Conservation (phyloP, 1,139 yeast genomes). For the Hemisphaericaspora subhashii region DNA sequence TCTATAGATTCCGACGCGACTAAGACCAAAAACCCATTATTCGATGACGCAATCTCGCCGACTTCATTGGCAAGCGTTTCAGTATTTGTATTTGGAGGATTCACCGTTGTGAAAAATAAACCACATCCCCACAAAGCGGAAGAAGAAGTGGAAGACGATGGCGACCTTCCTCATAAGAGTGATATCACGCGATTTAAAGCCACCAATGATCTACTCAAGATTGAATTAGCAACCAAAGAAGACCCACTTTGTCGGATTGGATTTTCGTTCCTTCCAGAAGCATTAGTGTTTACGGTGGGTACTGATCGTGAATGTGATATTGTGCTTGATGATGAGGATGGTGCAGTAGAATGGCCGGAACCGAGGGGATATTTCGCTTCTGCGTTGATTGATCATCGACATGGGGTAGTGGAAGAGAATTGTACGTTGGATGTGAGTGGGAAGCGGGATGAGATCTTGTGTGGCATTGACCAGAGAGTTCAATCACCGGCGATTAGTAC, state of each 20-base stretch:
- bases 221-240: conserved; percentile 27
- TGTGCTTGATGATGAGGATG: conserved; percentile 10
- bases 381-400: conserved; percentile 25
- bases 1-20: conserved; percentile 1
- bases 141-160: conserved; percentile 13
- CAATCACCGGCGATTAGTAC: neutral
- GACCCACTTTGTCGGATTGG: conserved; percentile 12
- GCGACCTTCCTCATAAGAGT: no score
- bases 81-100: conserved; percentile 46
- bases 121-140: no score
- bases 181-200: conserved; percentile 30
- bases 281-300: conserved; percentile 20
- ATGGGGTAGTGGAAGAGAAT: conserved; percentile 19
- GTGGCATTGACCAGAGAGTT: neutral
- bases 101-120: conserved; percentile 20
- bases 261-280: conserved; percentile 22
- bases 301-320: conserved; percentile 11
- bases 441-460: neutral
- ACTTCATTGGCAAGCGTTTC: conserved; percentile 16
- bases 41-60: conserved; percentile 9
- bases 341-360: conserved; percentile 29
- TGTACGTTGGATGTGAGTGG: conserved; percentile 16
- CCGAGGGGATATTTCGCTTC: conserved; percentile 46
- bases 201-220: conserved; percentile 36
- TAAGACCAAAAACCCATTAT: conserved; percentile 8